Base-by-base conservation (phyloP, 257 asterid species). In the Oldenlandia corymbosa region DNA sequence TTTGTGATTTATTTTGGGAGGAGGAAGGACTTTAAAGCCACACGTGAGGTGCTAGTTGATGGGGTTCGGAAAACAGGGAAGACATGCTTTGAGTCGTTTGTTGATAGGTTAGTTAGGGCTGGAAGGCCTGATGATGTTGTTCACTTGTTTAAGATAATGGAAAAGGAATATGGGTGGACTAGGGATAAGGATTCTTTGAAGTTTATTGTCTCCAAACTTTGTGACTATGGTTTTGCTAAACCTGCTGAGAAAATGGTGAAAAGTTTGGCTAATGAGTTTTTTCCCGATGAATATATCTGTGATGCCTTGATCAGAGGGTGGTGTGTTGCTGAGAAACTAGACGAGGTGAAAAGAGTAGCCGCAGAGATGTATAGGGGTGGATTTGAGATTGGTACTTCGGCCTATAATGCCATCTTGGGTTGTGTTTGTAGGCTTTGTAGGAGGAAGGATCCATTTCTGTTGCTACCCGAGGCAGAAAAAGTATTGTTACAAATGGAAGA, bases 191-290 rank as follows among this genome's bases (percentile, higher is more conserved):
- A 73, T 67, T 76, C 88, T 13, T 72, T 85, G 73, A 87, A 85
- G 74, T 34, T 81, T 65, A 76, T 93, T 43, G 87, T 93, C 56
- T 54, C 80, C 2, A 79, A 73, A 68, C 80, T 93, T n/a, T 84
- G 92, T 75, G 82, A 83, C 41, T 80, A 68, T 64, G 99, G 97
- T 4, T 83, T 67, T 62, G 95, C 95, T 7, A 87, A 84, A 52
- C 68, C 83, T 76, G 97, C 99, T 60, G 97, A 93, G 73, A 93
- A 90, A 72, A 78, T 93, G 92, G 97, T 85, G 39, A 93, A 90
- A 76, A 71, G 78, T 71, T 68, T 84, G 70, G 94, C 99, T 21
- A 76, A 42, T 31, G 96, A 93, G 70, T 90, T 90, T 67, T 93
- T 93, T 45, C 99, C 97, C 0, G 92, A 93, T 63, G 90, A 87